Evolutionary conservation across 805 yeast species (phyloP), one percentile per base, ranked within the genome.

Genomic region (Ogataea salicorniae): DNA sequence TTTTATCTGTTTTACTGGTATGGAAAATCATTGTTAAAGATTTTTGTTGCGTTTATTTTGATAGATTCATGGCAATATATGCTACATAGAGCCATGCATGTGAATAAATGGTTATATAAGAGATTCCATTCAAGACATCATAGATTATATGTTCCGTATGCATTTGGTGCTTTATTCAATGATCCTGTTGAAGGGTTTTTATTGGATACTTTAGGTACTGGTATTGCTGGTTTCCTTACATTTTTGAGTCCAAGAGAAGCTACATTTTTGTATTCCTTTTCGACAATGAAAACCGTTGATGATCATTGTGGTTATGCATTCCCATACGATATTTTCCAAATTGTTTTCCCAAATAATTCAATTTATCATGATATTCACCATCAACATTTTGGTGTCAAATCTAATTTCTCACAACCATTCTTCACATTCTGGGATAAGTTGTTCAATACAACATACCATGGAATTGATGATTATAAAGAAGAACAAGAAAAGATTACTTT

Each of bases 261-360:
- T 44, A 70, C 86, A 20, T 55, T 85, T 13, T 70, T 94, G 46
- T 94, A 75, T 68, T 81, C 92, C 2, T 88, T 94, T 64, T 87
- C 97, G 15, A 94, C 99, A 2, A 68, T 94, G 78, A 94, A 94
- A 68, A 94, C 99, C 1, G 96, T 94, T 43, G 98, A 94, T 65
- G 99, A 94, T 66, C 99, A 94, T 69, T 94, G 98, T 67, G 99
- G 99, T n/a, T 94, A 92, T 67, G 81, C 91, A 29, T 73, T 94
- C 47, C 98, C 98, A 15, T 86, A 73, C 65, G 99, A 94, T 67
- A 81, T 91, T 20, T 86, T 94, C 75, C 99, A 94, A 73, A 63
- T 81, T 39, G 47, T 92, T 20, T 94, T 94, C 78, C 98, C 97
- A 53, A 94, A 94, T 71, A 90, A 94, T 63, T 86, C 98, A 14